These are phyloP conservation scores for Aspergillus neoniger DNA, from an alignment of 2,329 filamentous ascomycete genomes.

Conservation along the genomic window DNA sequence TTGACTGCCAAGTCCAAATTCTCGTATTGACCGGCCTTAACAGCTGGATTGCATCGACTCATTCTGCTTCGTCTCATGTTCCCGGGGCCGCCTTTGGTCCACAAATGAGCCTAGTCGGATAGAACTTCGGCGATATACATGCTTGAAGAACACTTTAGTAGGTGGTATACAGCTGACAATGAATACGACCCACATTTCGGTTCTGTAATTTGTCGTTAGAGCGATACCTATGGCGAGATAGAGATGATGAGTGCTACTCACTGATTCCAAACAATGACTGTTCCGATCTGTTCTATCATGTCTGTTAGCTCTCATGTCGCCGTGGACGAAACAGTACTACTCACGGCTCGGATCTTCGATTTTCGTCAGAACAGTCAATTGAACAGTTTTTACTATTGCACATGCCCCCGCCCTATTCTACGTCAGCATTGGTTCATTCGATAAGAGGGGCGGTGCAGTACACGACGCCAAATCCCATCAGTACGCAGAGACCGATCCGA, in stretches of 20 bases:
- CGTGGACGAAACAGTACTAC: not conserved
- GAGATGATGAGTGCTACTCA: not conserved
- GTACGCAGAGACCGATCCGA: constrained; percentile 28
- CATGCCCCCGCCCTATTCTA: constrained; percentile 20
- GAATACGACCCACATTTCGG: constrained; percentile 30
- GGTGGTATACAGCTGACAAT: constrained; percentile 28
- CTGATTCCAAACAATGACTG: constrained; percentile 23
- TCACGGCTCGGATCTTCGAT: constrained; percentile 19
- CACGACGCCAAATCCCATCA: constrained; percentile 31
- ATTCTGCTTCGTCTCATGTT: not conserved
- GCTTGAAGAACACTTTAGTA: constrained; percentile 9
- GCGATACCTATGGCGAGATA: too few species aligned
- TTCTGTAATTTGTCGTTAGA: constrained; percentile 6
- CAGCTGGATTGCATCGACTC: not conserved
- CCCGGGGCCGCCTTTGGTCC: not conserved
- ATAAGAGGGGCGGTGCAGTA: not conserved
- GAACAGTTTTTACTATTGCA: constrained; percentile 21
- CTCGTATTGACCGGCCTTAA: not conserved
- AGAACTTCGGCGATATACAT: not conserved
- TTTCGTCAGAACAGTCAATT: constrained; percentile 11
- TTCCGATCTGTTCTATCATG: constrained; percentile 14
- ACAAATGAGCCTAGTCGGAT: not conserved
- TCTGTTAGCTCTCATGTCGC: not conserved
- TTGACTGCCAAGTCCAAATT: too few species aligned
- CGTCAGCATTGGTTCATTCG: not conserved